A percentile compares a stretch with the other conserved stretches of the same genome.
Conservation (phyloP, 371 early-diverging fungal species). For the Syncephalastrum monosporum region DNA sequence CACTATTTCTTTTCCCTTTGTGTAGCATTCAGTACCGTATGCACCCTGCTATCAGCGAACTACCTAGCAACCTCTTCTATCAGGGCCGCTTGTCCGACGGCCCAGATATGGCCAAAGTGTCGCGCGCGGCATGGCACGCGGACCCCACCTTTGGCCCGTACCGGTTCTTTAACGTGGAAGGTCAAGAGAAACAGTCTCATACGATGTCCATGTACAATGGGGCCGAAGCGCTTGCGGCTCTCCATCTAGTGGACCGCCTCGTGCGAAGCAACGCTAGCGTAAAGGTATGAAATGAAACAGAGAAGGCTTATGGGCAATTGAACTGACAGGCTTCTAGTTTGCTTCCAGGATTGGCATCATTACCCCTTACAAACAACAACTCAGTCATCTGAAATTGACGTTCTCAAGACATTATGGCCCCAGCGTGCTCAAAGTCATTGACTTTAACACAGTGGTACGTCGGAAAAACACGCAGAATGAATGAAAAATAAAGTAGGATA, state of each 20-base stretch:
- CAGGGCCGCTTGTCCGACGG: conserved; percentile 76
- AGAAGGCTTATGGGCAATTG: background rate
- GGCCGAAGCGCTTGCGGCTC: conserved; percentile 77
- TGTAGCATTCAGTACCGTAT: conserved; percentile 94
- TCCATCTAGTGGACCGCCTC: conserved; percentile 59
- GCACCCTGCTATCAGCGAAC: conserved; percentile 90
- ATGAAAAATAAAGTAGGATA: background rate
- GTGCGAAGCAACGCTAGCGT: conserved; percentile 31
- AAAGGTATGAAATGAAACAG: conserved; percentile 39
- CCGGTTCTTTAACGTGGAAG: conserved; percentile 77
- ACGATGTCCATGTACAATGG: conserved; percentile 81
- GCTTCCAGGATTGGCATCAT: conserved; percentile 82
- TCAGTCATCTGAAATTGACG: conserved; percentile 63
- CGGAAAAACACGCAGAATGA: background rate
- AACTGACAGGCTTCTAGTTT: conserved; percentile 44
- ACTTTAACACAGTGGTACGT: conserved; percentile 87
- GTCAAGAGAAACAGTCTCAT: conserved; percentile 65
- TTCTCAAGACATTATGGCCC: conserved; percentile 68
- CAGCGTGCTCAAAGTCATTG: conserved; percentile 68
- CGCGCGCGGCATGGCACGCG: conserved; percentile 79
- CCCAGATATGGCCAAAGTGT: conserved; percentile 59
- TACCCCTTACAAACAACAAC: conserved; percentile 92
- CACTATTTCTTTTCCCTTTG: background rate
- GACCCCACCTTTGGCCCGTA: conserved; percentile 71
- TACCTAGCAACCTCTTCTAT: conserved; percentile 88